Evolutionary conservation across 768 basidiomycete species (phyloP), one percentile per base, ranked within the genome.

Genomic region (Dendrothele bispora): DNA sequence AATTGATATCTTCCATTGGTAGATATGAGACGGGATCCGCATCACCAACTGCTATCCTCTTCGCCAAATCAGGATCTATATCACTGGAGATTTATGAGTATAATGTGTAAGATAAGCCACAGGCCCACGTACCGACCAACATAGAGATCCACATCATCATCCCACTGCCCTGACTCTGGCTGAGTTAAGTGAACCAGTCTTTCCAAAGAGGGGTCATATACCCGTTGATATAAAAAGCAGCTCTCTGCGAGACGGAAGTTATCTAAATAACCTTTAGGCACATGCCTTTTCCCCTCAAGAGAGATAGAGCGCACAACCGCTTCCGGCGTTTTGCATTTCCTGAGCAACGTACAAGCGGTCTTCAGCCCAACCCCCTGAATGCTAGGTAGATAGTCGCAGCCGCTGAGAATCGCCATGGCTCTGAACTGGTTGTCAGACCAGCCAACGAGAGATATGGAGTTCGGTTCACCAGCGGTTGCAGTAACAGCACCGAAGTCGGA

Each of bases 401-500:
- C 93, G 52, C 88, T 90, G 46, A 95, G 72, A 62, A 95, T 94
- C 3, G 92, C 87, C 92, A 95, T 97, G 32, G 88, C 77, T 20
- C 95, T 80, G 61, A 98, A 98, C 64, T 97, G 88, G 8, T 73
- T 69, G 59, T 95, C 92, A 20, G 87, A 83, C 95, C 94, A 98
- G 14, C 91, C 91, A 39, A 82, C 68, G 50, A 98, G 81, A 21
- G 90, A 87, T 57, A 92, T 84, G 40, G 81, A 78, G 37, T 75
- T 74, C 29, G 78, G 67, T 20, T 80, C 75, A 1, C 71, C 63
- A 14, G 68, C 65, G 21, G 72, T 61, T 7, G 68, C 59, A 18
- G 73, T 68, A 41, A 86, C 75, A 22, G 76, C 74, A 8, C 76
- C 84, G 60, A 92, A 91, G 61, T 88, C 80, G 32, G 69, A 66